Evolutionary conservation across 2,329 filamentous ascomycete species (phyloP).

Genomic region (Trichophyton simii): DNA sequence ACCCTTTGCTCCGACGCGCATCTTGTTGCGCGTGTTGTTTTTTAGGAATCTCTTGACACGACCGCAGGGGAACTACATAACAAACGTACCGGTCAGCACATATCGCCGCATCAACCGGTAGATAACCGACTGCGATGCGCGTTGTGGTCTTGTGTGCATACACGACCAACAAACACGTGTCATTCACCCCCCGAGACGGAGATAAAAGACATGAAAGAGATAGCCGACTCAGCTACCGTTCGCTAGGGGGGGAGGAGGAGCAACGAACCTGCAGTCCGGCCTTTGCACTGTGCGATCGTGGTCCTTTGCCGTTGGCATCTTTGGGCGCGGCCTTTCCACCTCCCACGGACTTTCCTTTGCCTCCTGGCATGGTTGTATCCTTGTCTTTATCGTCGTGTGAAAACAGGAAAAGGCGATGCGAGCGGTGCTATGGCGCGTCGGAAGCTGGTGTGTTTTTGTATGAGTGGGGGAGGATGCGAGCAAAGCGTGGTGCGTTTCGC

Average conservation of each 20-base stretch:
- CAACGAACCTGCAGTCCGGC: constrained; percentile 82
- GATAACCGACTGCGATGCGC: background rate
- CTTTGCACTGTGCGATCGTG: constrained; percentile 87
- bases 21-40: constrained; percentile 98
- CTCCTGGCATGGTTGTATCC: constrained; percentile 53
- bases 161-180: constrained; percentile 4
- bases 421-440: constrained; percentile 9
- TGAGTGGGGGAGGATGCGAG: background rate
- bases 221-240: constrained; percentile 1
- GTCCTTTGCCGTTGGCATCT: constrained; percentile 70
- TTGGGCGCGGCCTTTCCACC: constrained; percentile 87
- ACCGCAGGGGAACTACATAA: constrained; percentile 80
- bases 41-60: constrained; percentile 99
- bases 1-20: constrained; percentile 93
- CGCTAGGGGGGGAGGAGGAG: constrained; percentile 8
- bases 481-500: background rate
- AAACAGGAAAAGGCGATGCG: background rate
- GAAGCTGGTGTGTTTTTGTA: constrained; percentile 9
- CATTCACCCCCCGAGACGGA: background rate
- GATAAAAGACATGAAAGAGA: background rate
- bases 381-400: background rate
- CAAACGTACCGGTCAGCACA: constrained; percentile 11
- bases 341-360: constrained; percentile 86
- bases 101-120: background rate
- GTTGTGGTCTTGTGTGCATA: background rate